Conservation (phyloP, 192 early-diverging fungal genomes). For the Coemansia sp. region DNA sequence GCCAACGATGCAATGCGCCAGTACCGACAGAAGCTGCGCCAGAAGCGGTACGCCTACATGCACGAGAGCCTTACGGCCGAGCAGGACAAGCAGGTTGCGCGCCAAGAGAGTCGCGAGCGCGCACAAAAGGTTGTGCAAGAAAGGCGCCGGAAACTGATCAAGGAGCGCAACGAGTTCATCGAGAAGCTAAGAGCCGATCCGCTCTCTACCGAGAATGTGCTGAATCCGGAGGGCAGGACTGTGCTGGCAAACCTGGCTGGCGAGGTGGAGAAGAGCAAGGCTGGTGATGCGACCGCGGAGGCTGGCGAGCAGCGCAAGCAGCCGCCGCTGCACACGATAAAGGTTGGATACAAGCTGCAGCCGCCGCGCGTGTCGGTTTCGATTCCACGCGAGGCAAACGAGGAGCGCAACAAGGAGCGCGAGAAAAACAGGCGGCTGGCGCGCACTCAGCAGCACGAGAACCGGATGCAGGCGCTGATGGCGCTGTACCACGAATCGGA, state of each 20-base stretch:
- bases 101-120: neutral
- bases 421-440: conserved; percentile 19
- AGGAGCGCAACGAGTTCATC: conserved; percentile 33
- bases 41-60: conserved; percentile 36
- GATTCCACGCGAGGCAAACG: conserved; percentile 32
- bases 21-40: conserved; percentile 33
- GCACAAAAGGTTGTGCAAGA: conserved; percentile 14
- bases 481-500: conserved; percentile 44
- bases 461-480: conserved; percentile 46
- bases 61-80: conserved; percentile 16
- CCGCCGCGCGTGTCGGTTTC: conserved; percentile 42
- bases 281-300: neutral
- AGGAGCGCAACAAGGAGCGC: conserved; percentile 35
- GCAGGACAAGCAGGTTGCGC: conserved; percentile 23
- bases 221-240: conserved; percentile 51
- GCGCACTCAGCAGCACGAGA: conserved; percentile 25
- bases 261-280: neutral
- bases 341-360: conserved; percentile 30
- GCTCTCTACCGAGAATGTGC: conserved; percentile 51
- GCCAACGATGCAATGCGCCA: conserved; percentile 16
- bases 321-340: neutral
- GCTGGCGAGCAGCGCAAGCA: neutral
- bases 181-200: conserved; percentile 39
- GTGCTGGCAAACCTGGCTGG: conserved; percentile 24
- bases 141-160: conserved; percentile 18